Base-by-base conservation (phyloP, 768 basidiomycete species). In the Termitomyces titanicus region DNA sequence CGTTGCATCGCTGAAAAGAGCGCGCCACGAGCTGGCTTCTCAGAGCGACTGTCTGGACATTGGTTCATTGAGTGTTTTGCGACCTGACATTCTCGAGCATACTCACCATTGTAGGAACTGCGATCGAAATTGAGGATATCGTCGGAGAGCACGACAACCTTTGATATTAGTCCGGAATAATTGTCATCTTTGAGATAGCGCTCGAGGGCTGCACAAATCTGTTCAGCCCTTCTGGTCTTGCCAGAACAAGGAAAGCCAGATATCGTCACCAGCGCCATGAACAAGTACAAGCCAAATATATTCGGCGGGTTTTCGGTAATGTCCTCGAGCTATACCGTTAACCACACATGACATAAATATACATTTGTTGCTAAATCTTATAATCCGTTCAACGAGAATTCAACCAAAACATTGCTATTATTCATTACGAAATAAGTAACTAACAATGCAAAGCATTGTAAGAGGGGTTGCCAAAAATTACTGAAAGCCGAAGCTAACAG, bases 181-280 rank as follows among this genome's bases (percentile, higher is more conserved):
- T 59, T 61, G 1, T 76, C 66, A 40, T 81, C 74, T 12, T 68
- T 62, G 9, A 94, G 68, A 22, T 80, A 77, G 2, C 51, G 40
- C 47, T 86, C 75, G 47, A 98, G 76, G 62, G 81, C 76, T 5
- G 65, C 63, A 51, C 76, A 74, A 45, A 99, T 77, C 66, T 94
- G 83, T 0, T 66, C 56, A 2, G 87, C 88, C 34, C 94, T 74
- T n/a, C 68, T 75, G 1, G 90, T 80, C 72, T 99, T 99, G 53
- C 96, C 95, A 39, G 89, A 86, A 61, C 79, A 85, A 0, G 96
- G 96, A 72, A 80, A 95, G 15, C 96, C 96, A 27, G 89, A 80
- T 38, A 98, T 75, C 2, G 94, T 96, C 61, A 99, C 76, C 39
- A 97, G 79, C n/a, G 96, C 93, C 96, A 98, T 97, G 51, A n/a